A percentile compares a stretch with the other conserved stretches of the same genome.
Evolutionary conservation across 2,329 filamentous ascomycete genomes (phyloP).

Genomic region (Annulohypoxylon truncatum): DNA sequence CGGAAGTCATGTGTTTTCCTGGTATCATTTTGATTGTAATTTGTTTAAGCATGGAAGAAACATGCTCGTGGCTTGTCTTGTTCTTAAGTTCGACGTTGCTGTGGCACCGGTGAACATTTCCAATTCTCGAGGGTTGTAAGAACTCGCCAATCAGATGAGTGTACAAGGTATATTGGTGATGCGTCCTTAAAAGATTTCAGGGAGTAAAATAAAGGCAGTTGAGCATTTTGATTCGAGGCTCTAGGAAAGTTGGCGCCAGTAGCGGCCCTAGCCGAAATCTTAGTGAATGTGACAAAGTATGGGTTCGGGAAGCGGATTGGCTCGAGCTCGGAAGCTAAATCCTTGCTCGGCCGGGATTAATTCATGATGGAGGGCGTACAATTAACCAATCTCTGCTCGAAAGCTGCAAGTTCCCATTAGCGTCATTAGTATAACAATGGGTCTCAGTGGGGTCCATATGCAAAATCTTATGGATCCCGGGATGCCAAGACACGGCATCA

Average conservation of each 20-base stretch:
- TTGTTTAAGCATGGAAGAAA: constrained; percentile 12
- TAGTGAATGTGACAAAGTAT: constrained; percentile 49
- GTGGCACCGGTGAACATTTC: constrained; percentile 35
- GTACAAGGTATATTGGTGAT: constrained; percentile 19
- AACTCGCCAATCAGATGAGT: constrained; percentile 26
- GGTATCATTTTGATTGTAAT: constrained; percentile 16
- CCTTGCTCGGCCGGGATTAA: constrained; percentile 38
- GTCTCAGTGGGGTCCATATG: constrained; percentile 32
- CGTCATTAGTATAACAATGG: constrained; percentile 37
- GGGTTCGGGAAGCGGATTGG: constrained; percentile 44
- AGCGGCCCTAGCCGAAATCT: constrained; percentile 43
- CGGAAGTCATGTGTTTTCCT: constrained; percentile 4
- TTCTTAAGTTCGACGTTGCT: constrained; percentile 35
- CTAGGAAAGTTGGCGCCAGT: constrained; percentile 43
- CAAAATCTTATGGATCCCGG: constrained; percentile 45
- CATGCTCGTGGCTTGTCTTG: constrained; percentile 20
- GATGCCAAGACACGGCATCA: constrained; percentile 44
- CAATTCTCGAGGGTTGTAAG: constrained; percentile 19
- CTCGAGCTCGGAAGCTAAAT: constrained; percentile 42
- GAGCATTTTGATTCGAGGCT: constrained; percentile 43
- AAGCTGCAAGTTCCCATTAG: constrained; percentile 49
- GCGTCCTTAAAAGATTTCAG: constrained; percentile 15
- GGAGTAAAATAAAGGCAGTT: constrained; percentile 5
- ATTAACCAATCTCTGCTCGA: constrained; percentile 48
- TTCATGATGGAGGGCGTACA: constrained; percentile 38